Base-by-base conservation (phyloP, 495 filamentous ascomycete species). In the Penicillium riverlandense region DNA sequence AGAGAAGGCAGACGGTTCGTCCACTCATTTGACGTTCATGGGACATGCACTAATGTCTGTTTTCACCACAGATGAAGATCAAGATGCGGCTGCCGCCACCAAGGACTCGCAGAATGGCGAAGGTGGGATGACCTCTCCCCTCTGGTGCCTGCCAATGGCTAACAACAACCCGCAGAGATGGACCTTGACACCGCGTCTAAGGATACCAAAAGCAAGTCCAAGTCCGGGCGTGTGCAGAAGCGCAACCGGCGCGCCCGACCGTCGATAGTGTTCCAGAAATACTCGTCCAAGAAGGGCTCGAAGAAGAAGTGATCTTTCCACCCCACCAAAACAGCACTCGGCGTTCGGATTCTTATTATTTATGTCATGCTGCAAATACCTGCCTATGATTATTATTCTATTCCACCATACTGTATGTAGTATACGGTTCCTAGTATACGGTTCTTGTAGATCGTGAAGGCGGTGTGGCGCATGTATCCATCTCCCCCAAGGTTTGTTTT, bases 241-340 rank as follows among this genome's bases (percentile, higher is more conserved):
- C 66, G 54, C 45, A 59, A 65, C 40, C 58, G 56, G 32, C 71
- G 69, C 48, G 59, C 59, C 9, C 67, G 65, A 37, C 57, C 61
- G 43, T 67, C 67, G 9, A 75, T 76, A 37, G 63, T 72, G 27
- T 76, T 76, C 41, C 47, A 48, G 34, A 35, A 48, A 27, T 57
- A 52, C 27, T 49, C 47, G 13, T 58, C 53, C 8, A 66, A 59
- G 46, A 60, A 53, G 38, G 38, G 47, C 14, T 44, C 59, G 4
- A 69, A 62, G 4, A 69, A 62, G 50, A 66, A 61, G 47, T 69
- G 49, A 63, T 37, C 33, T 11, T 12, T 41, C 1, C 27, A 22
- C 29, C 33, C 22, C 22, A 37, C n/a, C 33, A 28, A 38, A 41
- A 50, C 30, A 40, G 34, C 37, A 43, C 48, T 43, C 37, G 45